A percentile compares a stretch with the other conserved stretches of the same genome.
phyloP scores from a whole-genome alignment of 108 stramenopile genomes.

The Schizochytrium sp. region DNA sequence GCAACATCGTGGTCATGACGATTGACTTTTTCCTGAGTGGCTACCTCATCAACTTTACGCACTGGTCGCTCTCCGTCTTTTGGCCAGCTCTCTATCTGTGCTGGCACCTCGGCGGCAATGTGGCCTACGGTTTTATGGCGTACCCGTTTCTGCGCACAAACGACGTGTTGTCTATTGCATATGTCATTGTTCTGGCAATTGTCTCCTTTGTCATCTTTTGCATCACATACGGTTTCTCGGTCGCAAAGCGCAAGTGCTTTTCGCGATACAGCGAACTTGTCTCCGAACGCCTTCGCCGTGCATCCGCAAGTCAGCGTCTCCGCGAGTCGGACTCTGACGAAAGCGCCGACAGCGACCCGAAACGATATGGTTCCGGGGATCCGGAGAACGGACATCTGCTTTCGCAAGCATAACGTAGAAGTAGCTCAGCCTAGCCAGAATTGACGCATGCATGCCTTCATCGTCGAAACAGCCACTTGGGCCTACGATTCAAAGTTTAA shows the following conservation, averaged over 20 bases:
- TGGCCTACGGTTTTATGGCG: neutral
- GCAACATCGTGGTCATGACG: neutral
- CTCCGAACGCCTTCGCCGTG: too few species aligned
- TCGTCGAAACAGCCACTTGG: too few species aligned
- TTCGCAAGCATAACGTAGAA: neutral
- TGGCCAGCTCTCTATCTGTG: neutral
- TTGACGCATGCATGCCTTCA: too few species aligned
- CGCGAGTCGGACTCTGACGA: neutral
- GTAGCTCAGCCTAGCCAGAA: too few species aligned
- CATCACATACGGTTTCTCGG: neutral
- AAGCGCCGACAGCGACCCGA: neutral
- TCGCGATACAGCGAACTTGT: neutral
- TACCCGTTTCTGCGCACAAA: neutral
- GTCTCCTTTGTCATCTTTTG: neutral
- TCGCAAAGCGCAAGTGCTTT: neutral
- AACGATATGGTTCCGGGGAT: neutral
- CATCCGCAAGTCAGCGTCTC: neutral
- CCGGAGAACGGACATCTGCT: neutral
- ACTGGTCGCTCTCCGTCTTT: neutral
- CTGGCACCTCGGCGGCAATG: neutral
- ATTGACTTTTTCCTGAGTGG: neutral
- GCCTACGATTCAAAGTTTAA: too few species aligned
- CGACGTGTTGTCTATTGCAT: neutral
- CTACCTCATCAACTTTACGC: neutral
- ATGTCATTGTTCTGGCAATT: neutral